Evolutionary conservation across 2,329 filamentous ascomycete species (phyloP), one percentile per base, ranked within the genome.

Genomic region (Didymella keratinophila): DNA sequence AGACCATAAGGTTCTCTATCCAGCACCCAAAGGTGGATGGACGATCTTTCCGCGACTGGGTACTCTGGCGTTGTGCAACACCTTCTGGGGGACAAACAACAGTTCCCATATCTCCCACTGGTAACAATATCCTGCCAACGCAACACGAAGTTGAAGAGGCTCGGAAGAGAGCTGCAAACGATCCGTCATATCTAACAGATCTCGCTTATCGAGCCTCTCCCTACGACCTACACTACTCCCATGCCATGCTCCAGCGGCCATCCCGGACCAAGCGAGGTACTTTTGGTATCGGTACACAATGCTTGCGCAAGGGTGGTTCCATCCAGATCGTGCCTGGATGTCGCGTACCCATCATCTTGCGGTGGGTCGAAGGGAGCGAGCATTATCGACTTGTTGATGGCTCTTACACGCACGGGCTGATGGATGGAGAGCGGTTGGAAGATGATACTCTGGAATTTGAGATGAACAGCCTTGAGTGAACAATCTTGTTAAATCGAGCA

Each of bases 291-390:
- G 62, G 57, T 5, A 58, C 63, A 18, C 60, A 63, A 32, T 62
- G 60, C 34, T 25, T 69, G 34, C 41, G 57, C 3, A 41, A 60
- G 43, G 56, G 45, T 14, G 63, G 66, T 18, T 53, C 48, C 23
- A 45, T 66, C 16, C 66, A 62, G 62, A 49, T 67, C 20, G 58
- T 60, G 16, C 51, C 62, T 27, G 62, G 67, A 6, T 65, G 57
- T 36, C 60, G 57, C 9, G 59, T 68, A n/a, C 63, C 64, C 11
- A 25, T 69, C 42, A 56, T 67, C 2, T 25, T 67, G 8, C 60
- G 61, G 21, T 54, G 43, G 4, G n/a, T 58, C 14, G 56, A 58
- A 8, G 44, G 36, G 0, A 59, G 52, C 20, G 16, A 23, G 16
- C 39, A 43, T 18, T 60, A 63, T 47, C 39, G 44, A 7, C 52